Conservation (phyloP, 805 yeast genomes). For the Millerago galiae region DNA sequence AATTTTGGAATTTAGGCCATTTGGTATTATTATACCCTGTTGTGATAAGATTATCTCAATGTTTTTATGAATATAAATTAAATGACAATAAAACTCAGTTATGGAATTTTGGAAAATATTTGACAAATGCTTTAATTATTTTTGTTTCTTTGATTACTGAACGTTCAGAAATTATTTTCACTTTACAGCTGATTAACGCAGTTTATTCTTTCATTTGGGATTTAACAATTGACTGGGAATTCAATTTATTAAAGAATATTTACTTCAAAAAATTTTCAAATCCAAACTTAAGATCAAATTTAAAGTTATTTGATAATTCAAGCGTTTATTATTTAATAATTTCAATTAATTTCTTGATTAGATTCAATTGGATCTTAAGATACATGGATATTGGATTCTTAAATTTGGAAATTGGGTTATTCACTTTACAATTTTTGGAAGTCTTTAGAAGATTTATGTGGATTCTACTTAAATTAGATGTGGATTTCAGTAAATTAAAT, state of each 20-base stretch:
- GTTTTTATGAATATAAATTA: constrained; percentile 61
- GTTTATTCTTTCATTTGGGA: constrained; percentile 87
- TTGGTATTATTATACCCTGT: constrained; percentile 49
- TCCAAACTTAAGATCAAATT: constrained; percentile 22
- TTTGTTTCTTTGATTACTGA: constrained; percentile 26
- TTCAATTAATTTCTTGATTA: constrained; percentile 50
- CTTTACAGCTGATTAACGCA: constrained; percentile 55
- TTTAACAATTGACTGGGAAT: constrained; percentile 80
- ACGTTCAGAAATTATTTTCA: constrained; percentile 5
- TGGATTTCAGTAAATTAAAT: constrained; percentile 36
- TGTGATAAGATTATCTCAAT: constrained; percentile 74
- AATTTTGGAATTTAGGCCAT: constrained; percentile 28
- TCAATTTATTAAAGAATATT: constrained; percentile 40
- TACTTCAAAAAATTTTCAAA: constrained; percentile 6
- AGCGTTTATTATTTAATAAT: constrained; percentile 52
- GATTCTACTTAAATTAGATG: constrained; percentile 80
- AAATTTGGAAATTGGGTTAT: constrained; percentile 53
- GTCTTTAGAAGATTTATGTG: constrained; percentile 82
- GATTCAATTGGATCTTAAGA: constrained; percentile 75
- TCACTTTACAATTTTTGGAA: constrained; percentile 66
- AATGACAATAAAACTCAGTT: constrained; percentile 47
- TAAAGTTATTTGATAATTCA: background rate
- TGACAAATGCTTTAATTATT: constrained; percentile 53
- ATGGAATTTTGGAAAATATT: constrained; percentile 70
- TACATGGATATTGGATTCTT: constrained; percentile 21